These are phyloP conservation scores for Candida khao-thaluensis DNA, from an alignment of 805 yeast species.

Conservation along the genomic window DNA sequence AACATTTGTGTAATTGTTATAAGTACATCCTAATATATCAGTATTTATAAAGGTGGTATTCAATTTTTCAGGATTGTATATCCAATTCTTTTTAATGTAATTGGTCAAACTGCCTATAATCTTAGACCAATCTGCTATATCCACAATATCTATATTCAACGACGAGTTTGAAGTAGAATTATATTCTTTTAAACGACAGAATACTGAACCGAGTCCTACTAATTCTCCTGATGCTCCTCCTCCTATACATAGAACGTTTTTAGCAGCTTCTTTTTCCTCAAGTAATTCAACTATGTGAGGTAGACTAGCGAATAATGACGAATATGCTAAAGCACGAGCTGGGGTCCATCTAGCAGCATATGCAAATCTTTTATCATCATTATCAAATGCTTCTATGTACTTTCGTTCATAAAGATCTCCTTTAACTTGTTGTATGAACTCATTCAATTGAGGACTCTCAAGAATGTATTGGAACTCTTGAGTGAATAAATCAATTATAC, in stretches of 20 bases:
- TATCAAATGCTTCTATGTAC: conserved; percentile 66
- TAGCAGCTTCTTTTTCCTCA: conserved; percentile 26
- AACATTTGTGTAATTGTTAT: conserved; percentile 15
- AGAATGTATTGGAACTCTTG: conserved; percentile 32
- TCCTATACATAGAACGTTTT: conserved; percentile 63
- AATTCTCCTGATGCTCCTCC: conserved; percentile 92
- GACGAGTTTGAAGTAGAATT: conserved; percentile 30
- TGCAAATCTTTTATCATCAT: conserved; percentile 64
- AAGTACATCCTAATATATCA: conserved; percentile 27
- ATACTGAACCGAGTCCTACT: conserved; percentile 60
- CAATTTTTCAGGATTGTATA: conserved; percentile 33
- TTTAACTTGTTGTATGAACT: conserved; percentile 66
- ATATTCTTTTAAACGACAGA: conserved; percentile 39
- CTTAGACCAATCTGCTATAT: conserved; percentile 74
- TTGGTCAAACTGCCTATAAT: conserved; percentile 48
- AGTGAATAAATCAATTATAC: conserved; percentile 37
- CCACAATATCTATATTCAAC: conserved; percentile 57
- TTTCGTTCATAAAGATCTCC: conserved; percentile 67
- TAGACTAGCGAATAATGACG: conserved; percentile 60
- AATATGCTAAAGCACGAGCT: conserved; percentile 71
- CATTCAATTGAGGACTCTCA: conserved; percentile 34
- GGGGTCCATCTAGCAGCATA: conserved; percentile 88
- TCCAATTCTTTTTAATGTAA: conserved; percentile 54
- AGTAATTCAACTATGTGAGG: conserved; percentile 40
- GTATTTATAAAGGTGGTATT: conserved; percentile 28